phyloP scores from a whole-genome alignment of 805 yeast species.

The Nakazawaea pomicola region DNA sequence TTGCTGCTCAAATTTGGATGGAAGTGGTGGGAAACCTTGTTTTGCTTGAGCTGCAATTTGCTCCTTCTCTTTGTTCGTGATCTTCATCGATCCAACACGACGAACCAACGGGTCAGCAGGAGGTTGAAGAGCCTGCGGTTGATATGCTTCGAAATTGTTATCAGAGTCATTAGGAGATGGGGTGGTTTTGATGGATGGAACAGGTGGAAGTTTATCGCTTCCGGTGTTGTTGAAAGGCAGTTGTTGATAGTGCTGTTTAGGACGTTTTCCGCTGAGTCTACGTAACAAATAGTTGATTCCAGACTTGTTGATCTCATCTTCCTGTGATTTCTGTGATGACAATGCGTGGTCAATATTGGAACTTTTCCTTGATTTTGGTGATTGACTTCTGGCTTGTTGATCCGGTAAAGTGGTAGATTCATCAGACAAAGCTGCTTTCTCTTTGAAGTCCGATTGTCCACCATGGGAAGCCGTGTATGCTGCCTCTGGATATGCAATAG shows the following conservation, averaged over 20 bases:
- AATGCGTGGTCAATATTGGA: slow-evolving; percentile 8
- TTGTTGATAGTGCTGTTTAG: slow-evolving; percentile 5
- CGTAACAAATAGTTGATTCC: slow-evolving; percentile 23
- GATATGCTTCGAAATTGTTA: not conserved
- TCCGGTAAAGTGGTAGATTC: slow-evolving; percentile 4
- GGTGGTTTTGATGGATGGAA: not conserved
- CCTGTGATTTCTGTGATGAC: not conserved
- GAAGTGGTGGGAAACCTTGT: slow-evolving; percentile 21
- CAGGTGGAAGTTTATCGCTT: slow-evolving; percentile 4
- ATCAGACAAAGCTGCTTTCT: not conserved
- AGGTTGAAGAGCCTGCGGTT: slow-evolving; percentile 5
- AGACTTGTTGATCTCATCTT: slow-evolving; percentile 7
- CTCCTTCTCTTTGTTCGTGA: slow-evolving; percentile 51
- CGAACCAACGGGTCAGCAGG: slow-evolving; percentile 32
- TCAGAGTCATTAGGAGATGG: slow-evolving; percentile 6
- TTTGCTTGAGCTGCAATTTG: slow-evolving; percentile 19
- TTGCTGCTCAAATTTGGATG: slow-evolving; percentile 19
- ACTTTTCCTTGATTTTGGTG: slow-evolving; percentile 9
- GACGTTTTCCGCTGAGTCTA: slow-evolving; percentile 26
- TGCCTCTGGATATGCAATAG: slow-evolving; percentile 31
- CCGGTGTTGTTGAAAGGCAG: not conserved
- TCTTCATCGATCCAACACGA: slow-evolving; percentile 57
- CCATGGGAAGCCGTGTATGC: slow-evolving; percentile 32
- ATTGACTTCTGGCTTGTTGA: slow-evolving; percentile 12
- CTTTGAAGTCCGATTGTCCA: slow-evolving; percentile 12